Evolutionary conservation across 2,329 filamentous ascomycete genomes (phyloP).

Genomic region (Sclerotinia minor): DNA sequence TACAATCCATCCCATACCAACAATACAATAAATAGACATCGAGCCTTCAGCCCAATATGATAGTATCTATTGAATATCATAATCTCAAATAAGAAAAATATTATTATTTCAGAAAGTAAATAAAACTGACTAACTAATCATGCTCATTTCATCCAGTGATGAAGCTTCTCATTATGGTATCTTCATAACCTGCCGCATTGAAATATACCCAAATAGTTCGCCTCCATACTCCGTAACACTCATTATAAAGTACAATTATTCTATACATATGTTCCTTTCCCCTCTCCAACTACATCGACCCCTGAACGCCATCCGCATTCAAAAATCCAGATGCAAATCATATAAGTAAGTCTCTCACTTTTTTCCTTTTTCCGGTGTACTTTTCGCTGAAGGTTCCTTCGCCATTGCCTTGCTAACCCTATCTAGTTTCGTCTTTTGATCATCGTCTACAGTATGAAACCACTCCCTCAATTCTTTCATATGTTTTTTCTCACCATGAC

Average conservation of each 20-base stretch:
- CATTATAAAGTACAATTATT: constrained; percentile 11
- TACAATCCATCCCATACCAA: too few species aligned
- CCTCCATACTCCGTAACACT: not conserved
- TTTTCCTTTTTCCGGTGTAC: constrained; percentile 16
- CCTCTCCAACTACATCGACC: not conserved
- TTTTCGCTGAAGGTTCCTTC: constrained; percentile 2
- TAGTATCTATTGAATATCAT: not conserved
- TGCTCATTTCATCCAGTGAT: not conserved
- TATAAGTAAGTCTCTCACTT: not conserved
- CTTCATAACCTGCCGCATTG: not conserved
- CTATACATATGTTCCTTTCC: not conserved
- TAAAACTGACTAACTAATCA: not conserved
- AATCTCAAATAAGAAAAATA: not conserved
- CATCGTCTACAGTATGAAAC: constrained; percentile 46
- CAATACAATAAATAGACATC: not conserved
- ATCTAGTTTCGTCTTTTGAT: constrained; percentile 8
- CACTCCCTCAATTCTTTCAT: constrained; percentile 52
- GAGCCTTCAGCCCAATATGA: not conserved
- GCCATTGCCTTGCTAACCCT: constrained; percentile 5
- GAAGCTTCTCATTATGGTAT: not conserved
- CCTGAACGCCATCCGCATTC: not conserved
- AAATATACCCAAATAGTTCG: not conserved
- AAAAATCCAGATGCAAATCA: not conserved
- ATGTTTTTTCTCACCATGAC: constrained; percentile 51
- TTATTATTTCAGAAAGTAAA: not conserved